A percentile compares a stretch with the other conserved stretches of the same genome.
Evolutionary conservation across 139 green algal genomes (phyloP).

Genomic region (Chlamydomonas sp.): DNA sequence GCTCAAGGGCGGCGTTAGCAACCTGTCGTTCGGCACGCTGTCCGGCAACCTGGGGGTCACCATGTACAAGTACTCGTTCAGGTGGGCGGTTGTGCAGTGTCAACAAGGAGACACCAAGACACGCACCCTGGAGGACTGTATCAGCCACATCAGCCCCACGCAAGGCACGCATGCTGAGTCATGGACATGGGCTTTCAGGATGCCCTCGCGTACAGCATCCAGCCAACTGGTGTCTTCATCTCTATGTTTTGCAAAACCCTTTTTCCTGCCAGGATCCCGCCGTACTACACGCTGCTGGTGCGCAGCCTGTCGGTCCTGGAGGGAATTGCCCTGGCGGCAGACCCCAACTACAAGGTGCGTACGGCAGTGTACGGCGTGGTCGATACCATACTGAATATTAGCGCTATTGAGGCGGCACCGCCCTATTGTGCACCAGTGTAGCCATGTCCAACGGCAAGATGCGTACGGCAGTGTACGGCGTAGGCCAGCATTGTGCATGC

Average conservation of each 20-base stretch:
- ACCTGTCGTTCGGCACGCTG: conserved; percentile 77
- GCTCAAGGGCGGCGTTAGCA: conserved; percentile 81
- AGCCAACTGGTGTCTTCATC: neutral
- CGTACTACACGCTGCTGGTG: conserved; percentile 94
- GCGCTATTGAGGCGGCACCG: no score
- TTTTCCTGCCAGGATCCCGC: conserved; percentile 66
- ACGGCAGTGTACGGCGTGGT: no score
- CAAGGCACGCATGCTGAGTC: no score
- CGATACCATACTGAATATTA: no score
- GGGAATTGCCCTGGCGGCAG: conserved; percentile 87
- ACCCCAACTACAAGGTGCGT: conserved; percentile 90
- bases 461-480: neutral
- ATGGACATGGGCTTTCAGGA: no score
- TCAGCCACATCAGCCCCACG: neutral
- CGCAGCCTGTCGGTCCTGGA: conserved; percentile 88
- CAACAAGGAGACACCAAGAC: neutral
- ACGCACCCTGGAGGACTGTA: neutral
- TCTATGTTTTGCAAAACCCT: neutral
- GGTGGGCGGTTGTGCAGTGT: neutral
- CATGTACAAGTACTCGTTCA: conserved; percentile 78
- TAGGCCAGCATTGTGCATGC: no score
- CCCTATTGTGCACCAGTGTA: no score
- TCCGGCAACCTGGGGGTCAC: conserved; percentile 75
- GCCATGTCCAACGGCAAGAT: conserved; percentile 85
- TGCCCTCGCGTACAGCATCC: neutral